phyloP scores from a whole-genome alignment of 805 yeast genomes.

The Schizosaccharomyces osmophilus region DNA sequence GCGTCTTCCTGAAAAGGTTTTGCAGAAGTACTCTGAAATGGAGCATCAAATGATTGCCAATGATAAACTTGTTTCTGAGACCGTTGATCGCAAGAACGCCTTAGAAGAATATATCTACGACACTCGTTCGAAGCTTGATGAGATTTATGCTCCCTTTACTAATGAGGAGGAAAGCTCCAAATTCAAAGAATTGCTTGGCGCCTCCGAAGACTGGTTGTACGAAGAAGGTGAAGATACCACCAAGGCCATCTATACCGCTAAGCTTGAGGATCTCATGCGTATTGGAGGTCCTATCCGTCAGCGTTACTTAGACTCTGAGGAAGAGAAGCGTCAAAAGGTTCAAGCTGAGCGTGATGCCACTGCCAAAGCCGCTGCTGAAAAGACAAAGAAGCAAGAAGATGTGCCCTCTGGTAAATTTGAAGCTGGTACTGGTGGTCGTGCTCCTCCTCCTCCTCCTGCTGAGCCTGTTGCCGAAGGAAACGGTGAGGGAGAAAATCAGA shows the following conservation, averaged over 20 bases:
- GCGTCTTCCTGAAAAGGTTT: conserved; percentile 23
- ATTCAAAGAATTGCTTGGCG: conserved; percentile 44
- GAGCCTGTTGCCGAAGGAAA: neutral
- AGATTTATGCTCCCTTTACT: conserved; percentile 68
- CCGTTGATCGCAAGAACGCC: conserved; percentile 95
- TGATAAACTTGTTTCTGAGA: conserved; percentile 92
- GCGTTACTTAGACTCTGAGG: conserved; percentile 85
- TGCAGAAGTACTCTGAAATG: conserved; percentile 31
- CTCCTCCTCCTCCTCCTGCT: conserved; percentile 4
- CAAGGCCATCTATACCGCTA: conserved; percentile 92
- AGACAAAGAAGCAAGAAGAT: conserved; percentile 38
- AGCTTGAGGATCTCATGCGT: conserved; percentile 87
- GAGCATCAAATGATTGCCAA: conserved; percentile 67
- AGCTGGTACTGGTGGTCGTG: conserved; percentile 3
- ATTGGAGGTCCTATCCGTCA: conserved; percentile 88
- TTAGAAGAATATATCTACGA: conserved; percentile 96
- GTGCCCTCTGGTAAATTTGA: conserved; percentile 19
- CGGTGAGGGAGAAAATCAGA: neutral
- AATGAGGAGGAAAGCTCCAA: conserved; percentile 71
- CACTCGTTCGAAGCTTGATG: conserved; percentile 89
- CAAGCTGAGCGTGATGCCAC: conserved; percentile 50
- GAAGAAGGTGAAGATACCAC: conserved; percentile 91
- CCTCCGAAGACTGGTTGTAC: conserved; percentile 95
- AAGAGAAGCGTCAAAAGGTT: conserved; percentile 62
- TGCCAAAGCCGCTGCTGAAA: conserved; percentile 35